Evolutionary conservation across 2,329 filamentous ascomycete species (phyloP).

Genomic region (Verruconis gallopava): DNA sequence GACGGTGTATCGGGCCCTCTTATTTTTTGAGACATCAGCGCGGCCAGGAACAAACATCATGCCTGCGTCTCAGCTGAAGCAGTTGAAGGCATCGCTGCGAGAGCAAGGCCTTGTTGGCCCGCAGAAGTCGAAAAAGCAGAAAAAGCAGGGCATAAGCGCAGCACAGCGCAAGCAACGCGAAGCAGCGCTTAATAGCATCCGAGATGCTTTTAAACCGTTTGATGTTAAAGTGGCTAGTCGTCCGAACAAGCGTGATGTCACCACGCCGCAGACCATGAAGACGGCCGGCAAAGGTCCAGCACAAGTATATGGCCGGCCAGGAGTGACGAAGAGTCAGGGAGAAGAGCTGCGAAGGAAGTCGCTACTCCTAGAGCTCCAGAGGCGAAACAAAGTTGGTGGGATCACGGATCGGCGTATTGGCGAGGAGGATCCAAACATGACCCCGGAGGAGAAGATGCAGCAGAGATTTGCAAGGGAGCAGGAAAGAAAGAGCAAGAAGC

Average conservation of each 20-base stretch:
- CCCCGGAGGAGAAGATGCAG: constrained; percentile 80
- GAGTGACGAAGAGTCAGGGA: constrained; percentile 69
- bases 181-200: constrained; percentile 69
- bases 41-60: too few species aligned
- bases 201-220: constrained; percentile 96
- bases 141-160: constrained; percentile 51
- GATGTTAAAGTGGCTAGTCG: constrained; percentile 72
- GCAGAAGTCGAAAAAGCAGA: constrained; percentile 91
- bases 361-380: constrained; percentile 78
- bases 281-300: constrained; percentile 26
- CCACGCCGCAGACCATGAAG: constrained; percentile 48
- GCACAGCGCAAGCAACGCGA: constrained; percentile 67
- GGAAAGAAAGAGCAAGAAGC: constrained; percentile 60
- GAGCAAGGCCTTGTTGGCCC: constrained; percentile 85
- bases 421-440: constrained; percentile 89
- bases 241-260: constrained; percentile 75
- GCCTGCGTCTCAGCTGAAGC: constrained; percentile 93
- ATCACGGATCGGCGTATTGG: constrained; percentile 89
- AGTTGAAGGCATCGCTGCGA: constrained; percentile 78
- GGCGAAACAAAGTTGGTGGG: constrained; percentile 79
- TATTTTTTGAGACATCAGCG: too few species aligned
- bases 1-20: too few species aligned
- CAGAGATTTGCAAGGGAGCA: constrained; percentile 86
- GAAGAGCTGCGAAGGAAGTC: constrained; percentile 79
- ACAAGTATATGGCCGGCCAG: constrained; percentile 58